Evolutionary conservation across 2,329 filamentous ascomycete species (phyloP).

Genomic region (Pezicula carpinea): DNA sequence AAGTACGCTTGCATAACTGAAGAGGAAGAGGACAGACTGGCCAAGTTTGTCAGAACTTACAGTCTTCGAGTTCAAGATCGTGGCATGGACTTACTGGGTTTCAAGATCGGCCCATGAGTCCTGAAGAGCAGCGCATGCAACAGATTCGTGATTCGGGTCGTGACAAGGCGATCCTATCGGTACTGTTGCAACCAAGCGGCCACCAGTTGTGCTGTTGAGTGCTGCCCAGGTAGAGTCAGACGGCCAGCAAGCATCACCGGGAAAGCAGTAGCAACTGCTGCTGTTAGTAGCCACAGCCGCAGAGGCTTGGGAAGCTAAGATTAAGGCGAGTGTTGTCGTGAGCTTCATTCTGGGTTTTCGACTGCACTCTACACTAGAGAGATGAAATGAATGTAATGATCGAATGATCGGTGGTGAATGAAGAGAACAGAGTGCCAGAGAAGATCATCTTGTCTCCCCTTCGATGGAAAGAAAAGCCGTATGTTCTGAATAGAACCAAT

Average conservation of each 20-base stretch:
- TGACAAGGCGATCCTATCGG: slow-evolving; percentile 13
- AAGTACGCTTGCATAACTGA: background rate
- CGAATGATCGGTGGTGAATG: too few species aligned
- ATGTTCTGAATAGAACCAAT: too few species aligned
- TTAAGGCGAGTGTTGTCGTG: too few species aligned
- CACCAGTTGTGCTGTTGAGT: slow-evolving; percentile 12
- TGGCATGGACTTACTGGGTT: slow-evolving; percentile 4
- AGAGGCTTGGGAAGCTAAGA: too few species aligned
- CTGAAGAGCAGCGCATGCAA: slow-evolving; percentile 8
- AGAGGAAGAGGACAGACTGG: background rate
- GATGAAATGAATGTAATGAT: too few species aligned
- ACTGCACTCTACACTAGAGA: too few species aligned
- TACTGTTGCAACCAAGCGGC: slow-evolving; percentile 11
- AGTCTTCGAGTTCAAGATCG: background rate
- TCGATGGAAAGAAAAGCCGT: too few species aligned
- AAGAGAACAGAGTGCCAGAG: too few species aligned
- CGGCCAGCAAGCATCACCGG: slow-evolving; percentile 14
- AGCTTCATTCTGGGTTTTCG: too few species aligned
- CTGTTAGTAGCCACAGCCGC: too few species aligned
- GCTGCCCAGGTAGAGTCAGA: slow-evolving; percentile 7
- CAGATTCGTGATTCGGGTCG: slow-evolving; percentile 6
- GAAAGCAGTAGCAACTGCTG: slow-evolving; percentile 6
- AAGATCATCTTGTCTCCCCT: too few species aligned
- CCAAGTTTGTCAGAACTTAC: slow-evolving; percentile 33
- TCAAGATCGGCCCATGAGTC: slow-evolving; percentile 4